These are phyloP conservation scores for Cercophora newfieldiana DNA, from an alignment of 495 filamentous ascomycete genomes.

Conservation along the genomic window DNA sequence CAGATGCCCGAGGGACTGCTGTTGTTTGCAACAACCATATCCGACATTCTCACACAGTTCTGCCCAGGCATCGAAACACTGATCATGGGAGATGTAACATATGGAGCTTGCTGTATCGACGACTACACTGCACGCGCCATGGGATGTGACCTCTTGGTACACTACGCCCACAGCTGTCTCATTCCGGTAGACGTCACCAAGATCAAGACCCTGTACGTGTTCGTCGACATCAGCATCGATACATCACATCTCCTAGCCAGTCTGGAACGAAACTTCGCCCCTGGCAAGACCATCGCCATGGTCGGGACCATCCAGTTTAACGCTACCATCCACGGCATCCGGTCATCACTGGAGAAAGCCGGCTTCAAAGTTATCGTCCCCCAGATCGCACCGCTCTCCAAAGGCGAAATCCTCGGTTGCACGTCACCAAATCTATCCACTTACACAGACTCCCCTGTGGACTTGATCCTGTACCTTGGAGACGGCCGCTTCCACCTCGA, in stretches of 20 bases:
- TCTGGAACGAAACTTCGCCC: slow-evolving; percentile 81
- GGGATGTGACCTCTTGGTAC: slow-evolving; percentile 91
- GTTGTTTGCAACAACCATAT: slow-evolving; percentile 95
- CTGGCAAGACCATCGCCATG: slow-evolving; percentile 83
- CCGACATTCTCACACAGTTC: slow-evolving; percentile 93
- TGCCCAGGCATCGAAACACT: slow-evolving; percentile 87
- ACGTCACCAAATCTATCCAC: slow-evolving; percentile 75
- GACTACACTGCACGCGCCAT: slow-evolving; percentile 95
- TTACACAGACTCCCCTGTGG: slow-evolving; percentile 52
- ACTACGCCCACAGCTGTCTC: slow-evolving; percentile 95
- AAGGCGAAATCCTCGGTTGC: slow-evolving; percentile 94
- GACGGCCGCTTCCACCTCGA: slow-evolving; percentile 98
- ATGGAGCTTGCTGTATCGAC: slow-evolving; percentile 98
- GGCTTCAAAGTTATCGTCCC: slow-evolving; percentile 85
- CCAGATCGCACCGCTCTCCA: slow-evolving; percentile 87
- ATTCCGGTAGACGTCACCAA: slow-evolving; percentile 94
- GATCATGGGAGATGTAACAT: slow-evolving; percentile 99
- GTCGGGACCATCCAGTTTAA: slow-evolving; percentile 99
- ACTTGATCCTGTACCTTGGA: slow-evolving; percentile 88
- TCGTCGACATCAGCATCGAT: slow-evolving; percentile 97
- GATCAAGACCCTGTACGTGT: slow-evolving; percentile 96
- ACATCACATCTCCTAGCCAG: slow-evolving; percentile 80
- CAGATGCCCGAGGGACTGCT: slow-evolving; percentile 97
- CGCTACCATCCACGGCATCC: slow-evolving; percentile 83
- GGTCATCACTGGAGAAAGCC: slow-evolving; percentile 69